phyloP scores from a whole-genome alignment of 257 asterid genomes.

The Cordia subcordata region DNA sequence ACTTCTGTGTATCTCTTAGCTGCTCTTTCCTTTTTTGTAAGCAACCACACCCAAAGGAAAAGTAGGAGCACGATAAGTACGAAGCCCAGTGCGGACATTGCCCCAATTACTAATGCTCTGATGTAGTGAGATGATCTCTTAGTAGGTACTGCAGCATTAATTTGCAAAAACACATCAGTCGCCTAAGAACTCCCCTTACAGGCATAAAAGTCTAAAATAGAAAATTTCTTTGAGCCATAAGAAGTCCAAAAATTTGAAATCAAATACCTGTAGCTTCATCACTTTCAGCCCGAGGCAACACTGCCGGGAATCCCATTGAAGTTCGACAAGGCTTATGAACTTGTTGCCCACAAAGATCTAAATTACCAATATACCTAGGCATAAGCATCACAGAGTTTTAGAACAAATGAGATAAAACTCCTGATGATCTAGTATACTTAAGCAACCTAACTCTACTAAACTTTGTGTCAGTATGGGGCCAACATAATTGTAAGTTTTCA shows the following conservation, averaged over 20 bases:
- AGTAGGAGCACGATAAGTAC: slow-evolving; percentile 54
- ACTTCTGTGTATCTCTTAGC: slow-evolving; percentile 84
- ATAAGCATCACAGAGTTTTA: slow-evolving; percentile 34
- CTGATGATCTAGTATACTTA: too few relatives aligned
- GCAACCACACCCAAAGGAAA: slow-evolving; percentile 62
- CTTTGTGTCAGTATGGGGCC: too few relatives aligned
- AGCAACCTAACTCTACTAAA: too few relatives aligned
- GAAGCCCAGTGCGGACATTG: slow-evolving; percentile 60
- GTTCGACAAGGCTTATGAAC: slow-evolving; percentile 84
- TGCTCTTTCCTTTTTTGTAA: slow-evolving; percentile 80
- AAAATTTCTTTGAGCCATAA: too few relatives aligned
- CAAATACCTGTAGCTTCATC: slow-evolving; percentile 69
- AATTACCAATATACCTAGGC: slow-evolving; percentile 85
- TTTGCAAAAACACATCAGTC: not conserved
- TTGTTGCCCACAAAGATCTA: slow-evolving; percentile 97
- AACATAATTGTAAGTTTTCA: too few relatives aligned
- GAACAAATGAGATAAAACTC: slow-evolving; percentile 15
- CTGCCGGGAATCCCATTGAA: slow-evolving; percentile 96
- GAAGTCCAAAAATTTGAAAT: too few relatives aligned
- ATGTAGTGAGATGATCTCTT: slow-evolving; percentile 66
- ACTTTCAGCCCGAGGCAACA: slow-evolving; percentile 85
- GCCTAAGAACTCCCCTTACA: too few relatives aligned
- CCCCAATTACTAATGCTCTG: slow-evolving; percentile 79
- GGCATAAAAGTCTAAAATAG: too few relatives aligned
- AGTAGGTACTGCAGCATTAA: slow-evolving; percentile 40